phyloP scores from a whole-genome alignment of 192 early-diverging fungal species.

The Podila verticillata region DNA sequence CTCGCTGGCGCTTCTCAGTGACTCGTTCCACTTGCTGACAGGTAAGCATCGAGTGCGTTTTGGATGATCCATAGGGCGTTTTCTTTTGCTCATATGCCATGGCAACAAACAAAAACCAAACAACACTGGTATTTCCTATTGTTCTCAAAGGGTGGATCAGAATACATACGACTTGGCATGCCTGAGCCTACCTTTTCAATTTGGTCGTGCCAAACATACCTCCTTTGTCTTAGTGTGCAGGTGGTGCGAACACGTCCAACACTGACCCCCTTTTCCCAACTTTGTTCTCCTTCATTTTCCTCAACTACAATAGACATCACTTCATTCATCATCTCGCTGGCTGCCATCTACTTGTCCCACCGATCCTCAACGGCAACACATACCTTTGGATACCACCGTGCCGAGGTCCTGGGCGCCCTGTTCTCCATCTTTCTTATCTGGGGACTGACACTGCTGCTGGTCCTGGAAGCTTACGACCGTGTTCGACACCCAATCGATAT shows the following conservation, averaged over 20 bases:
- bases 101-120: too few species aligned
- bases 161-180: too few species aligned
- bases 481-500: slow-evolving; percentile 68
- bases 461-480: slow-evolving; percentile 76
- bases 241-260: too few species aligned
- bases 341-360: slow-evolving; percentile 50
- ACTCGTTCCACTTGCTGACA: slow-evolving; percentile 80
- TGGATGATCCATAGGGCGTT: too few species aligned
- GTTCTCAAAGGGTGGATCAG: too few species aligned
- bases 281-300: slow-evolving; percentile 15
- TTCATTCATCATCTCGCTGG: slow-evolving; percentile 44
- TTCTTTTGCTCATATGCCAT: slow-evolving; percentile 39
- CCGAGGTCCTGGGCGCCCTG: slow-evolving; percentile 83
- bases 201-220: too few species aligned
- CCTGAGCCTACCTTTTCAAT: too few species aligned
- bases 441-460: slow-evolving; percentile 73
- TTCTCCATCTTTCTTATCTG: slow-evolving; percentile 83
- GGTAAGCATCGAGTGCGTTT: slow-evolving; percentile 38
- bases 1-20: slow-evolving; percentile 79
- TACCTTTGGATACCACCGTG: slow-evolving; percentile 81
- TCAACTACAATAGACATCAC: slow-evolving; percentile 36
- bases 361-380: slow-evolving; percentile 57
- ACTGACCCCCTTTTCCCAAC: slow-evolving; percentile 22
- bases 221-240: slow-evolving; percentile 74
- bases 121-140: too few species aligned